A percentile compares a stretch with the other conserved stretches of the same genome.
phyloP scores from a whole-genome alignment of 805 yeast species.

The Saccharomycopsis oosterbeekiorum region DNA sequence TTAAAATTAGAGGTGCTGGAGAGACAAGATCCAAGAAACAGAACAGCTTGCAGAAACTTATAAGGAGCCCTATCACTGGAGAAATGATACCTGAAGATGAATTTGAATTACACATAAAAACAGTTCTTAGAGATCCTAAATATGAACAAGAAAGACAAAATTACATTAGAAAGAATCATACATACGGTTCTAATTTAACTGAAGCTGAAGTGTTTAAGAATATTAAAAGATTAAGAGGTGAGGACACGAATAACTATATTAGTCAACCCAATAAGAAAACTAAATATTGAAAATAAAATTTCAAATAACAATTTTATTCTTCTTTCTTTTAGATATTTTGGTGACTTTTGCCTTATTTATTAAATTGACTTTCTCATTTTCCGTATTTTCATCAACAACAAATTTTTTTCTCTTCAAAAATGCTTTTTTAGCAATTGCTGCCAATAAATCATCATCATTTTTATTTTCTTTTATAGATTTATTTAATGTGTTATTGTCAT shows the following conservation, averaged over 20 bases:
- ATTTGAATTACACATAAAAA: slow-evolving; percentile 62
- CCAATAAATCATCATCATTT: background rate
- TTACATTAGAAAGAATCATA: slow-evolving; percentile 46
- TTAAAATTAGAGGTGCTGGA: slow-evolving; percentile 58
- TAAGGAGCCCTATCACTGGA: slow-evolving; percentile 76
- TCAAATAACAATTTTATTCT: background rate
- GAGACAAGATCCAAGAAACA: slow-evolving; percentile 41
- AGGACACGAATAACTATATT: background rate
- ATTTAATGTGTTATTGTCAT: background rate
- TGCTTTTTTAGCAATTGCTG: background rate
- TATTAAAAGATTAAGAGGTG: slow-evolving; percentile 33
- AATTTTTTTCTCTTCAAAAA: background rate
- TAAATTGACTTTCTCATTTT: background rate
- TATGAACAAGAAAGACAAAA: slow-evolving; percentile 57
- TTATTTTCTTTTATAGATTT: background rate
- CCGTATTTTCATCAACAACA: background rate
- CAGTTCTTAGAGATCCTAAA: slow-evolving; percentile 65
- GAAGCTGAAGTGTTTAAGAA: slow-evolving; percentile 54
- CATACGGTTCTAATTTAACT: slow-evolving; percentile 34
- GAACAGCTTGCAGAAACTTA: slow-evolving; percentile 17
- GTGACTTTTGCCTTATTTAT: background rate
- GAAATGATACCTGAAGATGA: slow-evolving; percentile 57
- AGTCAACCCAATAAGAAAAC: background rate
- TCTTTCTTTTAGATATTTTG: background rate
- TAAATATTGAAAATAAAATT: background rate